Evolutionary conservation across 2,329 filamentous ascomycete species (phyloP).

Genomic region (Beauveria medogensis): DNA sequence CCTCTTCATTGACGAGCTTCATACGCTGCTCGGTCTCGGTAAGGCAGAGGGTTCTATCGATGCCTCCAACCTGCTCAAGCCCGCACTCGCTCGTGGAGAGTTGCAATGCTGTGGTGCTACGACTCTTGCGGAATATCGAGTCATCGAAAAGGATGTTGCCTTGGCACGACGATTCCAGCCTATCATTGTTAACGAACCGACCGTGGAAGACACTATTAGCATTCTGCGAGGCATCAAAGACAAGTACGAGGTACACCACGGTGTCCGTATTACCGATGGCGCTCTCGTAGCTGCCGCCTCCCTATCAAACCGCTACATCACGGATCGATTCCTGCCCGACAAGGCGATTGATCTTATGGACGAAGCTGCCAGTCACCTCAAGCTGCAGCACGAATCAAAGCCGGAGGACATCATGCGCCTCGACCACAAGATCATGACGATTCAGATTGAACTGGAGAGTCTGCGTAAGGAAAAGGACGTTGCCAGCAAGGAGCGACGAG

Average conservation of each 20-base stretch:
- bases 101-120: conserved; percentile 94
- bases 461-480: conserved; percentile 90
- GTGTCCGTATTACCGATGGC: conserved; percentile 87
- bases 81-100: conserved; percentile 84
- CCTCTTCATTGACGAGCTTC: conserved; percentile 89
- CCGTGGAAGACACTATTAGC: conserved; percentile 85
- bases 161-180: conserved; percentile 89
- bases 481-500: conserved; percentile 76
- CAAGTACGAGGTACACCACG: conserved; percentile 94
- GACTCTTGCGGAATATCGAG: conserved; percentile 82
- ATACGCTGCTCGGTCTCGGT: conserved; percentile 82
- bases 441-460: conserved; percentile 94
- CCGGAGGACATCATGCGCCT: conserved; percentile 89
- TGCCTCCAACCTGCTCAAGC: conserved; percentile 89
- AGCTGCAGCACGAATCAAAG: conserved; percentile 93
- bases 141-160: conserved; percentile 93
- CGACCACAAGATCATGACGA: conserved; percentile 92
- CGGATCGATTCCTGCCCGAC: conserved; percentile 89
- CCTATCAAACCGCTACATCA: conserved; percentile 93
- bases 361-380: conserved; percentile 82
- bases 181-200: conserved; percentile 86
- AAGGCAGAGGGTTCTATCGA: conserved; percentile 96
- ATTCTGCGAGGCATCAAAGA: conserved; percentile 96
- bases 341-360: conserved; percentile 97
- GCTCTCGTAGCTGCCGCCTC: conserved; percentile 87